phyloP scores from a whole-genome alignment of 768 basidiomycete genomes.

The Epithele typhae region DNA sequence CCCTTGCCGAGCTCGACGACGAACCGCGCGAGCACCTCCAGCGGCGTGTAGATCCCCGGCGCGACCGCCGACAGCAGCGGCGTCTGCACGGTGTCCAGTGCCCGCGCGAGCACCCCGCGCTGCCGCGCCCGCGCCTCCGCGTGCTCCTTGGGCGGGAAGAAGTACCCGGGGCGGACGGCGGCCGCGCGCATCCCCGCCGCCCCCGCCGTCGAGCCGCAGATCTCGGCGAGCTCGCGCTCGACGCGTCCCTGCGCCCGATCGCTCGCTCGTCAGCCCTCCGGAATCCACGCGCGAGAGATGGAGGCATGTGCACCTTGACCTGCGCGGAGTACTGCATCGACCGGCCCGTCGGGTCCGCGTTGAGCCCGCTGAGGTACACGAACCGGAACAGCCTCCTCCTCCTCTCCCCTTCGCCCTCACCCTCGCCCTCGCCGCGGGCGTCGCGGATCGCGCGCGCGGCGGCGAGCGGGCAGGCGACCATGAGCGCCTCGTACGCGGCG shows the following conservation, averaged over 20 bases:
- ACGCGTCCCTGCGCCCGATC: constrained; percentile 22
- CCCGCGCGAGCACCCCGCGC: constrained; percentile 11
- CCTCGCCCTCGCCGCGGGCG: constrained; percentile 23
- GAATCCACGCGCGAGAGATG: too few relatives aligned
- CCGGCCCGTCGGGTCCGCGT: constrained; percentile 31
- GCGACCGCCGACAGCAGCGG: constrained; percentile 16
- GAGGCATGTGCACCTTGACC: constrained; percentile 35
- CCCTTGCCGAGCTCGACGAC: constrained; percentile 44
- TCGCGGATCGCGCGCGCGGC: constrained; percentile 27
- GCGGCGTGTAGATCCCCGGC: constrained; percentile 18
- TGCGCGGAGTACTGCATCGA: constrained; percentile 28
- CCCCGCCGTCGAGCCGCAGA: constrained; percentile 19
- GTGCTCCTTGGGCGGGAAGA: constrained; percentile 27
- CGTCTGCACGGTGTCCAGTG: constrained; percentile 11
- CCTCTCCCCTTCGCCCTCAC: too few relatives aligned
- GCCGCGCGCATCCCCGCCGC: constrained; percentile 26
- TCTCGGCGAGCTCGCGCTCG: constrained; percentile 27
- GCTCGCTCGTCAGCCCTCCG: not conserved
- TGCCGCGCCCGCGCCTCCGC: constrained; percentile 25
- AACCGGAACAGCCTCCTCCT: constrained; percentile 35
- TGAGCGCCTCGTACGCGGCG: constrained; percentile 30
- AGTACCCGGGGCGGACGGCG: constrained; percentile 31
- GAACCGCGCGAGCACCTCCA: constrained; percentile 36
- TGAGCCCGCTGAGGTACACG: constrained; percentile 34
- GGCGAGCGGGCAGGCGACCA: constrained; percentile 31